Evolutionary conservation across 1,284 basidiomycete species (phyloP).

Genomic region (Ganoderma leucocontextum): DNA sequence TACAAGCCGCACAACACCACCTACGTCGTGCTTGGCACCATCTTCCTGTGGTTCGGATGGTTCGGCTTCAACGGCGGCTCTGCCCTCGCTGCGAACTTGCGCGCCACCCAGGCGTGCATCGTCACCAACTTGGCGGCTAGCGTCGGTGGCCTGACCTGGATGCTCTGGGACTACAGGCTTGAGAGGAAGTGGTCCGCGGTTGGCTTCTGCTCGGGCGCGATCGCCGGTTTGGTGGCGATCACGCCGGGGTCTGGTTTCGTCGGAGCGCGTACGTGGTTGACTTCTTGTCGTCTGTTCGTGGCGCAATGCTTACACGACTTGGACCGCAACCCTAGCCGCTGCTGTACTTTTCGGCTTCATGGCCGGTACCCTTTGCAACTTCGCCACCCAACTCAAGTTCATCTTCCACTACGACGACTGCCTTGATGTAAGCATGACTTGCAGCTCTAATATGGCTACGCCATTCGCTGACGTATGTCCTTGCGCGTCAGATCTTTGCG

Average conservation of each 20-base stretch:
- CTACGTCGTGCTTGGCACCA: conserved; percentile 92
- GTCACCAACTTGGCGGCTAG: conserved; percentile 92
- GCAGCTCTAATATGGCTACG: conserved; percentile 5
- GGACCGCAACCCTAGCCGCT: conserved; percentile 57
- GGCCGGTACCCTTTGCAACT: conserved; percentile 89
- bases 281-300: conserved; percentile 10
- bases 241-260: conserved; percentile 94
- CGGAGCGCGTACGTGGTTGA: conserved; percentile 67
- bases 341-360: conserved; percentile 88
- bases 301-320: neutral
- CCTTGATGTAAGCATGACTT: conserved; percentile 67
- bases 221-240: conserved; percentile 90
- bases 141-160: conserved; percentile 93
- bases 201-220: conserved; percentile 96
- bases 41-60: conserved; percentile 99
- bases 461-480: conserved; percentile 1
- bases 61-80: conserved; percentile 93
- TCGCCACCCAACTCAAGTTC: conserved; percentile 94
- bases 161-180: conserved; percentile 93
- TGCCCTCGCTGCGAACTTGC: conserved; percentile 86
- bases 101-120: conserved; percentile 90
- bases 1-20: conserved; percentile 91
- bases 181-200: conserved; percentile 94
- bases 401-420: conserved; percentile 78
- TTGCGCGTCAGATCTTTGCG: conserved; percentile 75